Evolutionary conservation across 345 rosid genomes (phyloP).

Genomic region (Hibiscus mutabilis): DNA sequence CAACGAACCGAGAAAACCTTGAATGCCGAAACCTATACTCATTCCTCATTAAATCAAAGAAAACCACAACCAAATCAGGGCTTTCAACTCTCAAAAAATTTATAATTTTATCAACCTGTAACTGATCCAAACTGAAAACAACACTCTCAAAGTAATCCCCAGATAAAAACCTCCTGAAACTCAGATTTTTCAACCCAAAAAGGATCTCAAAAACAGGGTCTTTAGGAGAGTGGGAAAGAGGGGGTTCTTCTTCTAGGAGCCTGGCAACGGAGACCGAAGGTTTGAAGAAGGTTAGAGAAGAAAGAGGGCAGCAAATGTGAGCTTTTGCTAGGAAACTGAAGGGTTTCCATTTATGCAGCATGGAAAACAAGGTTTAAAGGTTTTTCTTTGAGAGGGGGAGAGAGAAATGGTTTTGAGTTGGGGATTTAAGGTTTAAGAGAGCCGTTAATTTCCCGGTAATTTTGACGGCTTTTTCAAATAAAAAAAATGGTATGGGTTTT

Average conservation of each 20-base stretch:
- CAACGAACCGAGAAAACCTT: constrained; percentile 33
- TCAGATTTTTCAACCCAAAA: constrained; percentile 33
- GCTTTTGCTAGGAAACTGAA: constrained; percentile 17
- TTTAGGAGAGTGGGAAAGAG: constrained; percentile 5
- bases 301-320: constrained; percentile 17
- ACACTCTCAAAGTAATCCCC: constrained; percentile 29
- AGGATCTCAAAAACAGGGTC: constrained; percentile 39
- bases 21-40: constrained; percentile 55
- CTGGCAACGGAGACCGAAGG: constrained; percentile 32
- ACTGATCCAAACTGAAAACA: constrained; percentile 29
- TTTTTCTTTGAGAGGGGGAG: background rate
- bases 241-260: constrained; percentile 19
- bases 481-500: no score
- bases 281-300: constrained; percentile 28
- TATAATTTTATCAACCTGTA: constrained; percentile 45
- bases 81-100: constrained; percentile 31
- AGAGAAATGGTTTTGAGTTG: background rate
- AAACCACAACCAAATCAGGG: constrained; percentile 42
- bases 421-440: background rate
- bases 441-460: constrained; percentile 5
- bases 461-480: background rate
- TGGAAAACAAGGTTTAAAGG: constrained; percentile 19
- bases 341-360: constrained; percentile 41
- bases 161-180: constrained; percentile 36
- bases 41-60: constrained; percentile 46